These are phyloP conservation scores for Cornus suecica DNA, from an alignment of 148 eudicot species.

Conservation along the genomic window DNA sequence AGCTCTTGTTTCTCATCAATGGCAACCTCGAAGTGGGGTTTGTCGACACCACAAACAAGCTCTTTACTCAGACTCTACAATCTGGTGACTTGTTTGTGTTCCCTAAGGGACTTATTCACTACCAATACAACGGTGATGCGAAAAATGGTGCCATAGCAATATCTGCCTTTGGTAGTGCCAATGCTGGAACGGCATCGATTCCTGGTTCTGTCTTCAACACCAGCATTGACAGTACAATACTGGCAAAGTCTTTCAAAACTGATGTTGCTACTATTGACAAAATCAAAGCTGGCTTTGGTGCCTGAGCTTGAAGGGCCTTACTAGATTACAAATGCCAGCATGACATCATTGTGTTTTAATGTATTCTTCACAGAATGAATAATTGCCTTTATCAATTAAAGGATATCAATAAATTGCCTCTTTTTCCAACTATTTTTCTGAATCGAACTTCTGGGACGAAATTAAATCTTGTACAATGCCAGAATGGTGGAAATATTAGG, in stretches of 20 bases:
- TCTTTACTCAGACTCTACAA: constrained; percentile 4
- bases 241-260: constrained; percentile 9
- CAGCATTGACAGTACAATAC: not conserved
- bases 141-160: not conserved
- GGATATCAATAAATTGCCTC: too few species aligned
- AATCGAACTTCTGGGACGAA: too few species aligned
- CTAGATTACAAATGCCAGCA: too few species aligned
- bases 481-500: too few species aligned
- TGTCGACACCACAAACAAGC: constrained; percentile 5
- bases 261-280: not conserved
- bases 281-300: not conserved
- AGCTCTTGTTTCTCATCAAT: constrained; percentile 11
- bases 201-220: not conserved
- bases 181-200: not conserved
- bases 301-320: not conserved
- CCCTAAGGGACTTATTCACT: not conserved
- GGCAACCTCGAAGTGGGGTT: constrained; percentile 11
- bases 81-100: not conserved
- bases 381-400: too few species aligned
- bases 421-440: too few species aligned
- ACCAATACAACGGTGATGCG: not conserved
- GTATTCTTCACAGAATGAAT: too few species aligned
- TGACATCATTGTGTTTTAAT: too few species aligned
- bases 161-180: constrained; percentile 2
- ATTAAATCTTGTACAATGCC: too few species aligned